Evolutionary conservation across 805 yeast genomes (phyloP), one percentile per base, ranked within the genome.

Genomic region (Saccharomycopsis oosterbeekiorum): DNA sequence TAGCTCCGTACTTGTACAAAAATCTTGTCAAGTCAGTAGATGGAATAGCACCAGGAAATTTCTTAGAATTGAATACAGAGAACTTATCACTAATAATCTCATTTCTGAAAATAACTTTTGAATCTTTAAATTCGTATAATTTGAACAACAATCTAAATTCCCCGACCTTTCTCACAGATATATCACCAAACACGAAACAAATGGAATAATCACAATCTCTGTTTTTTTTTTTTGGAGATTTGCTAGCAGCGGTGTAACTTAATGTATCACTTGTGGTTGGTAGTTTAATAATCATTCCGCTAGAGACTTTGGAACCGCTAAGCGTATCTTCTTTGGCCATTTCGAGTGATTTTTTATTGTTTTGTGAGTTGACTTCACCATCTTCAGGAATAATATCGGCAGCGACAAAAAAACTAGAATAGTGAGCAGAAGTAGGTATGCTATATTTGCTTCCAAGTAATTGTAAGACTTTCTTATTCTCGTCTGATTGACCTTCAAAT

Each of bases 121-220:
- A 69, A 10, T 67, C 59, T 42, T 56, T 65, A 1, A 67, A 67
- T 59, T 71, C 73, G 62, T 67, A 71, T n/a, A 71, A 60, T 34
- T 68, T 69, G 55, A 71, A 71, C 19, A 67, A 64, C 47, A 71
- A 60, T 29, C 61, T 62, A 60, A 67, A 70, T 11, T 60, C 60
- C 9, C 74, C 74, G 37, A 68, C 68, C 57, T 67, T 68, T 39
- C 68, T 63, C 37, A 70, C 71, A 1, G 70, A 67, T 3, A 71
- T 60, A 57, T 70, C 72, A n/a, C 72, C 68, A 64, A 71, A 70
- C 6, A 70, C 71, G 65, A 71, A 71, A 5, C 70, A 67, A 9
- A 69, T 65, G 5, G 70, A 68, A 60, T 63, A 67, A 51, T 70
- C 69, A 9, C 14, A 21, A 8, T 47, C 26, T n/a, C 56, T 36